Evolutionary conservation across 2,329 filamentous ascomycete genomes (phyloP).

Genomic region (Achaetomium macrosporum): DNA sequence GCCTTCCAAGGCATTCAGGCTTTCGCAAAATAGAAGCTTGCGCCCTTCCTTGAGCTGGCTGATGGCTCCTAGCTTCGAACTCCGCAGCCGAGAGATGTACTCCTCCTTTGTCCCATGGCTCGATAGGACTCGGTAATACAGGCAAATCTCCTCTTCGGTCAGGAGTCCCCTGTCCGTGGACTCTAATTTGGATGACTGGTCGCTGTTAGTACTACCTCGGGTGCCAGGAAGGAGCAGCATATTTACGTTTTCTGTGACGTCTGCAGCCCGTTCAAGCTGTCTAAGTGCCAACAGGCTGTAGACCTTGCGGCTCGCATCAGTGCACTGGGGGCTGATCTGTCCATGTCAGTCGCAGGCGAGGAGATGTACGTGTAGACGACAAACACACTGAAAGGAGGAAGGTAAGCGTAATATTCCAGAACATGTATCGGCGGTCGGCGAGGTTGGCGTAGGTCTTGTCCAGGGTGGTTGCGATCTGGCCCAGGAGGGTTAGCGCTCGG

Average conservation of each 20-base stretch:
- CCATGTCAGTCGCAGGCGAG: conserved; percentile 19
- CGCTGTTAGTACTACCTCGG: conserved; percentile 7
- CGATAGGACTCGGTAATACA: conserved; percentile 44
- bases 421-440: conserved; percentile 43
- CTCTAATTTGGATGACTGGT: conserved; percentile 24
- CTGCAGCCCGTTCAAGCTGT: conserved; percentile 46
- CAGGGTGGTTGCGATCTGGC: conserved; percentile 48
- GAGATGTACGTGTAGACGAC: neutral
- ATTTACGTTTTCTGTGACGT: conserved; percentile 38
- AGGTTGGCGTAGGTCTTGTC: conserved; percentile 46
- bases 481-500: neutral
- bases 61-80: conserved; percentile 37
- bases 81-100: conserved; percentile 35
- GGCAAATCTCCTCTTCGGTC: conserved; percentile 45
- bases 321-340: conserved; percentile 42
- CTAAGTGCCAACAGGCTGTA: conserved; percentile 47
- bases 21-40: conserved; percentile 43
- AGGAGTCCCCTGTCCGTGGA: conserved; percentile 32
- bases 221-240: neutral
- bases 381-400: conserved; percentile 47
- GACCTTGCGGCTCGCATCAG: conserved; percentile 44
- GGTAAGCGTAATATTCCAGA: conserved; percentile 50
- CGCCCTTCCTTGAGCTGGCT: conserved; percentile 41
- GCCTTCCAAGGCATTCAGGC: conserved; percentile 33
- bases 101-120: conserved; percentile 39